Base-by-base conservation (phyloP, 768 basidiomycete genomes). In the Mycena epipterygia region DNA sequence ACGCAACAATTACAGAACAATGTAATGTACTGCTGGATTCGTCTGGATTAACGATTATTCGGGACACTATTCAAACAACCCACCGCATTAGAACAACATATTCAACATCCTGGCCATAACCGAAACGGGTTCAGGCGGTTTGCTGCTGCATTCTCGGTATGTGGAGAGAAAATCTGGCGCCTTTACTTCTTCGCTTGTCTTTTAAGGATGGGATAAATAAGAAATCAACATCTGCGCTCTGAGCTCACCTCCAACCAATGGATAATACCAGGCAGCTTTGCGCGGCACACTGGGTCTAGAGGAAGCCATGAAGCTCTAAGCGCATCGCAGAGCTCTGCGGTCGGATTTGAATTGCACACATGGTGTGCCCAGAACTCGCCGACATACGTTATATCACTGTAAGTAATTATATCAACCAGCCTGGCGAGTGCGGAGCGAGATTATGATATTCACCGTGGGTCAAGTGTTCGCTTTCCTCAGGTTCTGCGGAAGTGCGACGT, bases 351-450 rank as follows among this genome's bases (percentile, higher is more conserved):
- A 33, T 52, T 42, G 51, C 66, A 46, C 2, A 67, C 66, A 55
- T 67, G 66, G 57, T 53, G 46, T 0, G 21, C 66, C 58, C 66
- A 67, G 25, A 42, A 67, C 5, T 67, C 66, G 16, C 8, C 14
- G 30, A 32, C 32, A 25, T 67, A 61, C 0, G 35, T 3, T 13
- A 61, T 55, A 14, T 37, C 35, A 14, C 35, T 37, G 35, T 7
- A 37, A 37, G 25, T 16, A 30, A 27, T 39, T 48, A 48, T 23
- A n/a, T n/a, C n/a, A n/a, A n/a, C n/a, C n/a, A n/a, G n/a, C n/a
- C 35, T 37, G 35, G 35, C 14, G 35, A 37, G 35, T 37, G 35
- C 14, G 35, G 35, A 37, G 6, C 8, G 35, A 37, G 35, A 14
- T 6, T 14, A 37, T 6, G 35, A 37, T 37, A 51, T 17, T 37